These are phyloP conservation scores for Vitis vinifera DNA, from an alignment of 164 flowering plant species.

Conservation along the genomic window DNA sequence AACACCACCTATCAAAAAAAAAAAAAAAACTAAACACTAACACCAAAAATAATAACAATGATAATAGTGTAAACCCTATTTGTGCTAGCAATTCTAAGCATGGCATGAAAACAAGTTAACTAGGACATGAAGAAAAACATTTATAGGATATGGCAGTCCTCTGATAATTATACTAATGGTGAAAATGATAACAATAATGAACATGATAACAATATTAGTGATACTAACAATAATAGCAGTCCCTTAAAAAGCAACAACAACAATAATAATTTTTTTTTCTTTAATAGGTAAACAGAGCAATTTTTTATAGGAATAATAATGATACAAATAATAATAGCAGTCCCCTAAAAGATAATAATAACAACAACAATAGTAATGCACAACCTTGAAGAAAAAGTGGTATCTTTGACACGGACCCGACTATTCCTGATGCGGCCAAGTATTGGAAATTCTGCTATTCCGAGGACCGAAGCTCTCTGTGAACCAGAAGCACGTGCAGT, in stretches of 20 bases:
- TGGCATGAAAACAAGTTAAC: no score
- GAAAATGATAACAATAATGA: no score
- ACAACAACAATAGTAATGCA: not conserved
- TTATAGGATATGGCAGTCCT: no score
- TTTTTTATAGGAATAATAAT: not conserved
- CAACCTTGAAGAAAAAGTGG: slow-evolving; percentile 94
- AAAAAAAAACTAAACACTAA: no score
- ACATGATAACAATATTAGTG: no score
- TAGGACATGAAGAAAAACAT: no score
- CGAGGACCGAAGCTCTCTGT: slow-evolving; percentile 83
- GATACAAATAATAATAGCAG: not conserved
- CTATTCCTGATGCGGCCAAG: slow-evolving; percentile 90
- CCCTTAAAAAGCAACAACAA: not conserved
- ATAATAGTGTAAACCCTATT: not conserved
- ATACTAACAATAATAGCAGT: not conserved
- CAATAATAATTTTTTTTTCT: not conserved
- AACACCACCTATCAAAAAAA: not conserved
- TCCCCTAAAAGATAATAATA: not conserved
- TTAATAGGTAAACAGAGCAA: not conserved
- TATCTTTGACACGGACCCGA: slow-evolving; percentile 78
- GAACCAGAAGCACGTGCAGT: slow-evolving; percentile 7
- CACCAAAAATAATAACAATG: not conserved
- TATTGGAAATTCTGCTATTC: slow-evolving; percentile 86
- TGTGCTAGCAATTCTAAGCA: no score
- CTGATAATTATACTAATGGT: no score